Conservation (phyloP, 345 rosid genomes). For the Murraya paniculata region DNA sequence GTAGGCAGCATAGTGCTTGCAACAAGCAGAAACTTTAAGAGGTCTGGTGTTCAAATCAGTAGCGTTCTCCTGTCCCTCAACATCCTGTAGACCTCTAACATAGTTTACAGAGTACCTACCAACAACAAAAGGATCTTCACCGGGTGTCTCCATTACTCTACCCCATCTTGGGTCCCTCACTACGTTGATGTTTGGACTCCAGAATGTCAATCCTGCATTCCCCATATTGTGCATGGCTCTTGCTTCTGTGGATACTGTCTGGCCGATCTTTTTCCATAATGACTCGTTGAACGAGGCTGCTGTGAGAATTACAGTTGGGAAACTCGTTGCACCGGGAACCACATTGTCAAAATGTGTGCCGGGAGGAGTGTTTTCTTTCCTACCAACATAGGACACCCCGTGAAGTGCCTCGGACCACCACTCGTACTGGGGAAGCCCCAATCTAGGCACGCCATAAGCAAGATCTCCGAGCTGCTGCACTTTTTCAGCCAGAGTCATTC, state of each 20-base stretch:
- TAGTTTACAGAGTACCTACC: slow-evolving; percentile 36
- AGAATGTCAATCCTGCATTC: slow-evolving; percentile 37
- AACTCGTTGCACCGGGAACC: slow-evolving; percentile 41
- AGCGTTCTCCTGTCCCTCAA: slow-evolving; percentile 19
- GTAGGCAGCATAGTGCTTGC: slow-evolving; percentile 46
- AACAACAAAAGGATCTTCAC: slow-evolving; percentile 45
- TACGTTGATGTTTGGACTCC: slow-evolving; percentile 50
- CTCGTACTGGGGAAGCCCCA: slow-evolving; percentile 16
- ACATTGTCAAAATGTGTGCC: slow-evolving; percentile 30
- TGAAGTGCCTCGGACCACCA: slow-evolving; percentile 60
- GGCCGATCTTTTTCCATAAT: slow-evolving; percentile 42
- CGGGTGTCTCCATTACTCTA: slow-evolving; percentile 38
- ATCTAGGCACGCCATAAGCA: slow-evolving; percentile 29
- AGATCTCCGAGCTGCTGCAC: slow-evolving; percentile 28
- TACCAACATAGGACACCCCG: slow-evolving; percentile 40
- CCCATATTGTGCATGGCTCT: slow-evolving; percentile 55
- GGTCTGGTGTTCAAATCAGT: slow-evolving; percentile 30
- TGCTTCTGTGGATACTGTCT: slow-evolving; percentile 46
- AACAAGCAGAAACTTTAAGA: slow-evolving; percentile 43
- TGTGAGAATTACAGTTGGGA: slow-evolving; percentile 36
- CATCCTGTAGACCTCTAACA: slow-evolving; percentile 53
- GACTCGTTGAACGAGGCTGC: slow-evolving; percentile 41
- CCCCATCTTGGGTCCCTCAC: slow-evolving; percentile 55
- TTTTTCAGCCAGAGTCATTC: slow-evolving; percentile 35
- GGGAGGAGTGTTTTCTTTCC: neutral